phyloP scores from a whole-genome alignment of 805 yeast genomes.

The Scheffersomyces ergatensis region DNA sequence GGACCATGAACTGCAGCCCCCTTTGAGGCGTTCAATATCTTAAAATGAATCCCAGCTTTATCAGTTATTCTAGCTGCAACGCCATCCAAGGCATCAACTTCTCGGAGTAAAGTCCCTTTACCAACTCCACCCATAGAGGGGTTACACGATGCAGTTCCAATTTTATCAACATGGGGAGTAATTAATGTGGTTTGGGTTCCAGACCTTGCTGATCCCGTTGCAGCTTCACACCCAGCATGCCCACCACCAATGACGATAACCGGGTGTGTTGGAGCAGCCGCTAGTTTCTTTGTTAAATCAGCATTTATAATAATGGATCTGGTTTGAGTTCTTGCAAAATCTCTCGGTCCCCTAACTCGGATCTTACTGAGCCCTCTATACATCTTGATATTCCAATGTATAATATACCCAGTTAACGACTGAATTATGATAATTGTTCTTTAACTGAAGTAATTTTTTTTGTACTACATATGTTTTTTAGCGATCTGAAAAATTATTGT shows the following conservation, averaged over 20 bases:
- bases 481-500: not conserved
- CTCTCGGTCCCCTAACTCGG: not conserved
- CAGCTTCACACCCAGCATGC: constrained; percentile 98
- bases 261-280: constrained; percentile 40
- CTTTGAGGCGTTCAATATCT: constrained; percentile 76
- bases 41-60: constrained; percentile 88
- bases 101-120: constrained; percentile 87
- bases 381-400: not conserved
- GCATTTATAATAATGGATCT: constrained; percentile 28
- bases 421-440: no score
- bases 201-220: constrained; percentile 84
- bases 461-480: not conserved
- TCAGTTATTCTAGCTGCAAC: constrained; percentile 85
- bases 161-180: constrained; percentile 71
- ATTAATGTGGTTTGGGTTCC: constrained; percentile 71
- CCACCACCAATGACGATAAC: constrained; percentile 96
- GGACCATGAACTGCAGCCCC: constrained; percentile 99
- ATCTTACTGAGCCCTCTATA: not conserved
- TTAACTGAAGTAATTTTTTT: no score
- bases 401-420: no score
- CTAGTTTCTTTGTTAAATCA: constrained; percentile 30
- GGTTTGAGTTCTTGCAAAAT: not conserved
- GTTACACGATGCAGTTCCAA: constrained; percentile 95
- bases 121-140: constrained; percentile 99
- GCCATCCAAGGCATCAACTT: constrained; percentile 96